These are phyloP conservation scores for Neocallimastix lanati DNA, from an alignment of 192 early-diverging fungal genomes.

Conservation along the genomic window DNA sequence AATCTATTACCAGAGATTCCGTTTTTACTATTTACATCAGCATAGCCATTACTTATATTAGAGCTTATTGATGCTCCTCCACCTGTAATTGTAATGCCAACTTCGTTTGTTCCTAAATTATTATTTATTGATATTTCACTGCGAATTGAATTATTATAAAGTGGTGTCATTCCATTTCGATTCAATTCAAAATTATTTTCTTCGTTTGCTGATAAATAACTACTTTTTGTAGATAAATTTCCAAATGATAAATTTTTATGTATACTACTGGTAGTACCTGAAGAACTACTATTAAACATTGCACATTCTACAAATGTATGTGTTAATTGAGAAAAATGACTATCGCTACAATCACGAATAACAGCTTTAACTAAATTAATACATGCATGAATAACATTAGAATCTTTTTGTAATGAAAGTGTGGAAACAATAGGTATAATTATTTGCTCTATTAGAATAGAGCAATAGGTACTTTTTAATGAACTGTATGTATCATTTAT, in stretches of 20 bases:
- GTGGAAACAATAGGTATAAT: not conserved
- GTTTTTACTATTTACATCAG: not conserved
- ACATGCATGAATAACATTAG: not conserved
- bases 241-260: not conserved
- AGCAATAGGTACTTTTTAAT: not conserved
- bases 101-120: not conserved
- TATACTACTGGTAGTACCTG: not conserved
- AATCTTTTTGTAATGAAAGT: not conserved
- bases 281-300: not conserved
- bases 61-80: not conserved
- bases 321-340: not conserved
- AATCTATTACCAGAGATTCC: not conserved
- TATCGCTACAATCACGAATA: not conserved
- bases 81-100: not conserved
- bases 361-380: not conserved
- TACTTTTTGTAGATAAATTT: not conserved
- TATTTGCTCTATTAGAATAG: not conserved
- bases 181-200: not conserved
- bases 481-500: not conserved
- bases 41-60: conserved; percentile 10
- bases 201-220: not conserved
- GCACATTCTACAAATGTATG: not conserved
- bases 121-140: not conserved
- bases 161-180: not conserved
- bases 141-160: not conserved